Conservation (phyloP, 129 eudicot genomes). For the Flaveria bidentis region DNA sequence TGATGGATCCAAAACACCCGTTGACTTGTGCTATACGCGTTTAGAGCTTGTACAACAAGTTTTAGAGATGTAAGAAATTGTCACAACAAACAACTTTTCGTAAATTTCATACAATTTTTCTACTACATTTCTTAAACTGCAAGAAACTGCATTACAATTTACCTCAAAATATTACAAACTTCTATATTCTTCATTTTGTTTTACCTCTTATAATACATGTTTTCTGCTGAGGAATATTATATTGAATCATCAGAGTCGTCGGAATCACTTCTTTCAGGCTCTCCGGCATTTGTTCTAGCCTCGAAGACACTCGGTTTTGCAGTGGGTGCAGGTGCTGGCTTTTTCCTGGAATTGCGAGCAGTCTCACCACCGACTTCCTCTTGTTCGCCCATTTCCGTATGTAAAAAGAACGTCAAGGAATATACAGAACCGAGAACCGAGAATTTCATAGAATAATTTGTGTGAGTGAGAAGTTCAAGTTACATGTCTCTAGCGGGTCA, state of each 20-base stretch:
- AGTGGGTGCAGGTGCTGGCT: conserved; percentile 47
- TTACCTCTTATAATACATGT: neutral
- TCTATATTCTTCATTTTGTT: neutral
- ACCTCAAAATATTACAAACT: neutral
- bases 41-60: conserved; percentile 32
- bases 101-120: neutral
- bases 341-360: conserved; percentile 52
- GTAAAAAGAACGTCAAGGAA: conserved; percentile 64
- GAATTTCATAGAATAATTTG: neutral
- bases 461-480: neutral
- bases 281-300: conserved; percentile 53
- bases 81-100: conserved; percentile 29
- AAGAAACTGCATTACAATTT: neutral
- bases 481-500: neutral
- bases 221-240: conserved; percentile 23
- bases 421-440: neutral
- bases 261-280: conserved; percentile 71
- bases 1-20: neutral
- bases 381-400: conserved; percentile 52
- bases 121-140: conserved; percentile 4
- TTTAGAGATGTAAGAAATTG: conserved; percentile 26
- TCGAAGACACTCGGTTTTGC: conserved; percentile 56
- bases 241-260: conserved; percentile 85
- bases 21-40: conserved; percentile 15
- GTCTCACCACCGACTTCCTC: conserved; percentile 59